These are phyloP conservation scores for Globisporangium yorkense DNA, from an alignment of 352 stramenopile species.

Conservation along the genomic window DNA sequence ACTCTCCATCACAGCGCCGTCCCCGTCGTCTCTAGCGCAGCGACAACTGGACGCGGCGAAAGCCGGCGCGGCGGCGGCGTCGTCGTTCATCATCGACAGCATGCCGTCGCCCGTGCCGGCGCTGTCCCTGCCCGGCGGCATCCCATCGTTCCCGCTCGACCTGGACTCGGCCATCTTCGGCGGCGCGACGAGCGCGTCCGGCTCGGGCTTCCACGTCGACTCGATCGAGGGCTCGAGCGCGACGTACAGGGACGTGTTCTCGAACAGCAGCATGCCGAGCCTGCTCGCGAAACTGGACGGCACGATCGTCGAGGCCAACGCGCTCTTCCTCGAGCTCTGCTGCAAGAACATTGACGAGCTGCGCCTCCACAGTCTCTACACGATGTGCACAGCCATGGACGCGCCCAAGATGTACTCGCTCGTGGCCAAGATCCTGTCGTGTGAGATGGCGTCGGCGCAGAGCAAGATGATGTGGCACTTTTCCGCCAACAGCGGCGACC, in stretches of 20 bases:
- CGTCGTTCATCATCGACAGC: conserved; percentile 68
- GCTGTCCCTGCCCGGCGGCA: conserved; percentile 53
- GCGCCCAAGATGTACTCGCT: conserved; percentile 80
- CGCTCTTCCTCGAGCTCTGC: conserved; percentile 69
- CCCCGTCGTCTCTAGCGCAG: conserved; percentile 10
- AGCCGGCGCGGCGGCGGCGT: conserved; percentile 15
- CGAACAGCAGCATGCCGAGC: conserved; percentile 74
- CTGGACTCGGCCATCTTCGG: conserved; percentile 39
- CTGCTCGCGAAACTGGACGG: conserved; percentile 71
- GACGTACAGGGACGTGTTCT: conserved; percentile 69
- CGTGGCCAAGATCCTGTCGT: conserved; percentile 68
- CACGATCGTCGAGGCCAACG: conserved; percentile 75
- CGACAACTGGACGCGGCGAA: conserved; percentile 12
- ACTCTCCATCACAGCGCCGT: conserved; percentile 50
- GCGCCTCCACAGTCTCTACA: conserved; percentile 72
- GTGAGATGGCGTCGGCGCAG: conserved; percentile 70
- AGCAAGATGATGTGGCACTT: conserved; percentile 87
- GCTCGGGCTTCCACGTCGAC: conserved; percentile 17
- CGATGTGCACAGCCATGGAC: conserved; percentile 70
- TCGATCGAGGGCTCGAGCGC: conserved; percentile 60
- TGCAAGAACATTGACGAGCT: conserved; percentile 79
- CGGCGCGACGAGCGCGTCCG: conserved; percentile 13
- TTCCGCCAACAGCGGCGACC: conserved; percentile 48
- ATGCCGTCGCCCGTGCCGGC: conserved; percentile 69
- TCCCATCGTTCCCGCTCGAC: conserved; percentile 62